Conservation (phyloP, 352 stramenopile genomes). For the Halophytophthora polymorphica region DNA sequence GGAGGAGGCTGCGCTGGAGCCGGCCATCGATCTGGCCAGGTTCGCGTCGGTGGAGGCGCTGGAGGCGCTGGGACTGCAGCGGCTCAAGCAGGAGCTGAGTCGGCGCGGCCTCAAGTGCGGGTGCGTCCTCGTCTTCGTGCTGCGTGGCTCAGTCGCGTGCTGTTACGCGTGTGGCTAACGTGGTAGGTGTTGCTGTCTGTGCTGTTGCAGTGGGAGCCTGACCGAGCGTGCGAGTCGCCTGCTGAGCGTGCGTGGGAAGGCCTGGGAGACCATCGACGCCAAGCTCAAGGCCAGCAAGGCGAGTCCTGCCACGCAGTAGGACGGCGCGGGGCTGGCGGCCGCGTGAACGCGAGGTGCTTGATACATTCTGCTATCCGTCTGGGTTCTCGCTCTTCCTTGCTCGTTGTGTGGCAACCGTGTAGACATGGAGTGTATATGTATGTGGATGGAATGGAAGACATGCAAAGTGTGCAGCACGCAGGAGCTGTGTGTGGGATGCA, state of each 20-base stretch:
- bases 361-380: neutral
- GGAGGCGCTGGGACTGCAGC: constrained; percentile 86
- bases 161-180: constrained; percentile 2
- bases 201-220: constrained; percentile 75
- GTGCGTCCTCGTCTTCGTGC: constrained; percentile 30
- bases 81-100: constrained; percentile 91
- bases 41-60: constrained; percentile 70
- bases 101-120: constrained; percentile 95
- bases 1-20: constrained; percentile 10
- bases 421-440: too few relatives aligned
- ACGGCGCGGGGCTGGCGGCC: constrained; percentile 1
- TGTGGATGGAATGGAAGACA: constrained; percentile 11
- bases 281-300: constrained; percentile 71
- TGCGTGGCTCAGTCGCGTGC: neutral
- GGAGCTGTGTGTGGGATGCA: constrained; percentile 25
- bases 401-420: too few relatives aligned
- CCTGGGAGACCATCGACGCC: constrained; percentile 86
- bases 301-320: constrained; percentile 14
- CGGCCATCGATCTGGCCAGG: constrained; percentile 43
- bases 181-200: constrained; percentile 7
- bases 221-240: constrained; percentile 89
- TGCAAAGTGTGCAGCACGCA: constrained; percentile 20
- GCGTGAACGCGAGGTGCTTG: too few relatives aligned
- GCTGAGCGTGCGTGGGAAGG: constrained; percentile 91
- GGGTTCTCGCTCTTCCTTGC: too few relatives aligned